Base-by-base conservation (phyloP, 768 basidiomycete species). In the Sporobolomyces roseus region DNA sequence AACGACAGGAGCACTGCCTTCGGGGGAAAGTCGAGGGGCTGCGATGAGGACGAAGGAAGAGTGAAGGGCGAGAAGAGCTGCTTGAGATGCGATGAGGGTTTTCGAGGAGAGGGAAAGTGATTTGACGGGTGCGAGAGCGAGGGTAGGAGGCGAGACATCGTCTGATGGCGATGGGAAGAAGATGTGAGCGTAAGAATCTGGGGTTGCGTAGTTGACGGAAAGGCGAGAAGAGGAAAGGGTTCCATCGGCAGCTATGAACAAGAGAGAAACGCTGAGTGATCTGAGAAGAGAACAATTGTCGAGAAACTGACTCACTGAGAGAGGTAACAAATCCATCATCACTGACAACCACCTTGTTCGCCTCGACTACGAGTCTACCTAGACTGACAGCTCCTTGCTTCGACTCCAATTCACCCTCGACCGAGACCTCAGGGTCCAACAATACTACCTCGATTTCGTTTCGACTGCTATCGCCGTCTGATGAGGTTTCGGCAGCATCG, bases 1-100 rank as follows among this genome's bases (percentile, higher is more conserved):
- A n/a, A 70, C 68, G 43, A 35, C 29, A 3, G 71, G 61, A 12
- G 65, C 27, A 0, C 36, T 8, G 23, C 45, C 41, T 1, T 55
- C 65, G 46, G 43, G 25, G 13, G 61, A 33, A 0, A 56, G 50
- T 0, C 67, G 60, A 0, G 62, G 64, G 0, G 65, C 49, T 5
- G 65, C 54, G 61, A 73, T 51, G 58, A 64, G 64, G 21, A 73
- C 58, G 53, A 73, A 73, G 32, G 71, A 73, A 0, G 71, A 66
- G 38, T 65, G 71, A 5, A 73, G 67, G 19, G 71, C 67, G n/a
- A 69, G 64, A 48, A 73, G 56, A 25, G 56, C 19, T 16, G 67
- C 33, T n/a, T 23, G 61, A 3, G 55, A 13, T 2, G 43, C 29
- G 1, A 62, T 25, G 36, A 73, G 52, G 10, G 61, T 16, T 9